Percentiles rank a stretch among this genome's conserved stretches.
phyloP scores from a whole-genome alignment of 2,329 filamentous ascomycete species.

The Aspergillus ustus region DNA sequence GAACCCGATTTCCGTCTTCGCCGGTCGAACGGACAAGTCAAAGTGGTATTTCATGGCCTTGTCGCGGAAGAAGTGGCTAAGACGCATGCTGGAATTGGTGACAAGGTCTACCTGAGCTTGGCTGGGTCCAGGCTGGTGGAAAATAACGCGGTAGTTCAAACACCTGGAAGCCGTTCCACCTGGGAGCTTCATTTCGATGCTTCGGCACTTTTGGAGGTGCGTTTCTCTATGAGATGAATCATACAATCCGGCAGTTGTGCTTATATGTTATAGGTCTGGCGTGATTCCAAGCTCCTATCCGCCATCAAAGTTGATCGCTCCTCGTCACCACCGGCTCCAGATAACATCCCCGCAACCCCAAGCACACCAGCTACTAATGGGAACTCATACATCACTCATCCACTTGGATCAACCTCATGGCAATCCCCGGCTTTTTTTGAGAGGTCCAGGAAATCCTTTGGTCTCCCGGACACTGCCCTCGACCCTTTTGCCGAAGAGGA shows the following conservation, averaged over 20 bases:
- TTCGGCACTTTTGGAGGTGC: conserved; percentile 42
- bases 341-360: conserved; percentile 26
- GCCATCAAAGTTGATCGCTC: conserved; percentile 59
- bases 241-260: not conserved
- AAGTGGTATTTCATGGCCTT: conserved; percentile 72
- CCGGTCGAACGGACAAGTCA: conserved; percentile 76
- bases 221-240: not conserved
- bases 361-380: conserved; percentile 32
- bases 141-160: conserved; percentile 55
- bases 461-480: conserved; percentile 65
- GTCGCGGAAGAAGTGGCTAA: conserved; percentile 72
- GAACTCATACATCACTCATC: conserved; percentile 18
- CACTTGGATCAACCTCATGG: conserved; percentile 60
- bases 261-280: conserved; percentile 31
- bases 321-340: conserved; percentile 28
- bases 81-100: conserved; percentile 74
- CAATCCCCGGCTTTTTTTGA: conserved; percentile 81
- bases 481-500: conserved; percentile 73
- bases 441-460: conserved; percentile 70
- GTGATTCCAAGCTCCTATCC: conserved; percentile 29
- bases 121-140: conserved; percentile 69
- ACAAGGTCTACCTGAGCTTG: conserved; percentile 72
- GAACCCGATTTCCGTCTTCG: conserved; percentile 85
- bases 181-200: conserved; percentile 60
- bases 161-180: conserved; percentile 61